phyloP scores from a whole-genome alignment of 768 basidiomycete genomes.

The Lenzites betulinus region DNA sequence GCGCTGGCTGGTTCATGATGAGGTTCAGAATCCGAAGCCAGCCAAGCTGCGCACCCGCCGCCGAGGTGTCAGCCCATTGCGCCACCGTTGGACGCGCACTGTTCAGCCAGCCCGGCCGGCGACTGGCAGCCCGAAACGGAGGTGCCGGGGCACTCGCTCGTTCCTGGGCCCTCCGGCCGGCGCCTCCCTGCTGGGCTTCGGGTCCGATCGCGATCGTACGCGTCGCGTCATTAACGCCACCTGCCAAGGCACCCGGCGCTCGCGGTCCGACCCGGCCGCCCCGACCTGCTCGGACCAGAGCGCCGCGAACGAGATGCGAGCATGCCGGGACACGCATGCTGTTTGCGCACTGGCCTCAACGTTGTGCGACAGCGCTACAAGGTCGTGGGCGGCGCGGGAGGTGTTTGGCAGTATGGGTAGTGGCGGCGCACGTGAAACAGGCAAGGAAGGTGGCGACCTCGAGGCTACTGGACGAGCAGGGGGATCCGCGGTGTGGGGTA shows the following conservation, averaged over 20 bases:
- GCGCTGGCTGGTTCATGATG: too few species aligned
- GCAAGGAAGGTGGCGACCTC: background rate
- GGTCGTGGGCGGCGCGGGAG: constrained; percentile 7
- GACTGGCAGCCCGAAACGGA: background rate
- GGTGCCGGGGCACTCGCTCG: background rate
- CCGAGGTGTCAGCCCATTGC: too few species aligned
- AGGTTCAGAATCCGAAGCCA: too few species aligned
- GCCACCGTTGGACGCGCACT: too few species aligned
- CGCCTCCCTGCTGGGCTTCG: background rate
- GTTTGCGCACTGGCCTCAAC: too few species aligned
- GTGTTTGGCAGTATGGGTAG: constrained; percentile 8
- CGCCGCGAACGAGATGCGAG: too few species aligned
- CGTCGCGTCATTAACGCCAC: constrained; percentile 2
- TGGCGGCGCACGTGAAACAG: background rate
- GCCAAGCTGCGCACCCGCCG: too few species aligned
- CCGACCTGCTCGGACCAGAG: background rate
- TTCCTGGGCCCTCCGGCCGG: background rate
- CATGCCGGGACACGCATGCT: too few species aligned
- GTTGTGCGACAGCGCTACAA: background rate
- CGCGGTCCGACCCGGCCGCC: constrained; percentile 1
- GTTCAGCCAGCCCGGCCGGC: too few species aligned
- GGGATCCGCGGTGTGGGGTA: constrained; percentile 11
- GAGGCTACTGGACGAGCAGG: constrained; percentile 14
- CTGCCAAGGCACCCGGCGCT: background rate
- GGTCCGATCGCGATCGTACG: constrained; percentile 12